phyloP scores from a whole-genome alignment of 139 green algal species.

The Haematococcus lacustris region DNA sequence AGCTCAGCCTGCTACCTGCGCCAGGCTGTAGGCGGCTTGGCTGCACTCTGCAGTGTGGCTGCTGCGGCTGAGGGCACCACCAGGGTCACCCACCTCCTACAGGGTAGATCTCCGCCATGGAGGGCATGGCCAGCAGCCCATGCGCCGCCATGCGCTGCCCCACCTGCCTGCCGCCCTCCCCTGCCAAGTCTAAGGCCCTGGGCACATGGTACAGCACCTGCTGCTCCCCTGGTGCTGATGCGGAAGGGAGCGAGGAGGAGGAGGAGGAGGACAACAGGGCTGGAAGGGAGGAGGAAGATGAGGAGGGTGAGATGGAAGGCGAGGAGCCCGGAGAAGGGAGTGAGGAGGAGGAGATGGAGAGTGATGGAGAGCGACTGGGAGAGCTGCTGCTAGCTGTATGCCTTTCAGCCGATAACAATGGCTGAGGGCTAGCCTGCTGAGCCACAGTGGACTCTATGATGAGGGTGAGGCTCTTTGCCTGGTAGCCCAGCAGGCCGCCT shows the following conservation, averaged over 20 bases:
- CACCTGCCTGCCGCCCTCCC: constrained; percentile 24
- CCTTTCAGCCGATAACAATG: too few relatives aligned
- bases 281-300: too few relatives aligned
- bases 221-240: too few relatives aligned
- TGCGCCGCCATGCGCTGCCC: constrained; percentile 26
- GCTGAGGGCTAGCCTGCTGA: too few relatives aligned
- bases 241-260: too few relatives aligned
- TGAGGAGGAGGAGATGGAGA: too few relatives aligned
- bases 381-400: too few relatives aligned
- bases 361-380: too few relatives aligned
- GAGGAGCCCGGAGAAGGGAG: too few relatives aligned
- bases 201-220: constrained; percentile 70
- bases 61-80: background rate
- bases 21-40: too few relatives aligned
- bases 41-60: background rate
- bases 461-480: constrained; percentile 76
- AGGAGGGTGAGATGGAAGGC: too few relatives aligned
- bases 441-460: constrained; percentile 33
- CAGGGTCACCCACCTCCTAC: constrained; percentile 63
- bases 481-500: constrained; percentile 91
- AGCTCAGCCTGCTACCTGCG: background rate
- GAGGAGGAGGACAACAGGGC: too few relatives aligned
- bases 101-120: constrained; percentile 90
- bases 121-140: constrained; percentile 67
- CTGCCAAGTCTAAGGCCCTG: constrained; percentile 57